Percentiles rank a stretch among this genome's conserved stretches.
Conservation (phyloP, 2,329 filamentous ascomycete species). For the Diplodia corticola region DNA sequence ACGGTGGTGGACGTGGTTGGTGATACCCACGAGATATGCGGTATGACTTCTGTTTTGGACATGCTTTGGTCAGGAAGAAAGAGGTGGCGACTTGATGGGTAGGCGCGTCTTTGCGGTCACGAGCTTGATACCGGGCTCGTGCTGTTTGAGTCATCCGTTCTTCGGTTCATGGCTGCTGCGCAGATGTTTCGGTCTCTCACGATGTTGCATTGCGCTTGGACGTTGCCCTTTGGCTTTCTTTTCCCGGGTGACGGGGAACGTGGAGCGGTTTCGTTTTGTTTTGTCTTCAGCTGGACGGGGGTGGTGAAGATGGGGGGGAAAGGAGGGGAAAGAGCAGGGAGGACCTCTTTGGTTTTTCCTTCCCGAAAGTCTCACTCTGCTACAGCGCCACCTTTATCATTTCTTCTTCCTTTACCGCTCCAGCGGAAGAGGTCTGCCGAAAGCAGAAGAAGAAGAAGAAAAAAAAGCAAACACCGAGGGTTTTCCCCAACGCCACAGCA, state of each 20-base stretch:
- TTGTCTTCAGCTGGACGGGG: background rate
- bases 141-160: background rate
- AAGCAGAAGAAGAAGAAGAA: background rate
- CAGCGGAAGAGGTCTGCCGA: background rate
- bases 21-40: too few relatives aligned
- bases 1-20: too few relatives aligned
- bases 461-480: background rate
- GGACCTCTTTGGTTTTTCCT: background rate
- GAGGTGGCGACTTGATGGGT: background rate
- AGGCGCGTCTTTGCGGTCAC: background rate
- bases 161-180: background rate
- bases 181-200: background rate
- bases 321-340: background rate
- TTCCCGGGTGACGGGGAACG: background rate
- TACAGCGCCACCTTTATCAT: background rate
- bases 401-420: background rate
- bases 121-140: background rate
- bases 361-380: background rate
- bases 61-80: background rate
- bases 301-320: background rate
- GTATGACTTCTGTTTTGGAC: background rate
- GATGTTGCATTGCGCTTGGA: background rate
- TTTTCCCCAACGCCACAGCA: background rate
- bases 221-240: background rate
- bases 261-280: background rate